Base-by-base conservation (phyloP, 768 basidiomycete genomes). In the Phlebiopsis flavidoalba region DNA sequence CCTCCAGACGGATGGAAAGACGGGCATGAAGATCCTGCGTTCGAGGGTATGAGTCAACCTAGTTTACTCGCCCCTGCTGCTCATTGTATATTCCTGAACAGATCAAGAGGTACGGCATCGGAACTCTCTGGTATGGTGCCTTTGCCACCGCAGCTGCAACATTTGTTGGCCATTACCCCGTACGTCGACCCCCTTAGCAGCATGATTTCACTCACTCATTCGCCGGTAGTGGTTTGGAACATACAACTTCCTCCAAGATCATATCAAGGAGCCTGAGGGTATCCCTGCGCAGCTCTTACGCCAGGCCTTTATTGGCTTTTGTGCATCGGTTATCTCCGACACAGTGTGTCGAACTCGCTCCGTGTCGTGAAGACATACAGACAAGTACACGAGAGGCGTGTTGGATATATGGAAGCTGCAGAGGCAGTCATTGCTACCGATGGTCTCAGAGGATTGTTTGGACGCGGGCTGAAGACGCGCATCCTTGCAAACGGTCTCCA, bases 321-420 rank as follows among this genome's bases (percentile, higher is more conserved):
- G 76, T 33, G 93, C 95, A 0, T 93, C 92, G 5, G 78, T 97
- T 56, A 79, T 86, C 2, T 95, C 92, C 11, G 96, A 98, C 70
- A 89, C 87, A 1, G 70, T 89, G 70, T 89, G 46, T 92, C 89
- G 48, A 98, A 98, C 76, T 93, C 89, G 5, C 77, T 98, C 1
- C 84, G 93, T 19, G 95, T 98, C 2, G 75, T 98, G 69, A 98
- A 98, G 81, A 98, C 96, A 0, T 98, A 97, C 74, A 79, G 95
- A 15, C 96, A 98, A 71, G 93, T 95, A 35, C 85, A 94, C 69
- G 87, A 89, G 62, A 84, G 83, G 5, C 82, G 84, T 33, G 88
- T 98, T 15, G 83, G 87, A 1, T 98, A 98, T 70, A 59, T 79
- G 4, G 83, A 87, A 55, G 91, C 93, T 0, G 94, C 92, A 0